These are phyloP conservation scores for Neotropicomus parvogracilis DNA, from an alignment of 1,284 basidiomycete genomes.

Conservation along the genomic window DNA sequence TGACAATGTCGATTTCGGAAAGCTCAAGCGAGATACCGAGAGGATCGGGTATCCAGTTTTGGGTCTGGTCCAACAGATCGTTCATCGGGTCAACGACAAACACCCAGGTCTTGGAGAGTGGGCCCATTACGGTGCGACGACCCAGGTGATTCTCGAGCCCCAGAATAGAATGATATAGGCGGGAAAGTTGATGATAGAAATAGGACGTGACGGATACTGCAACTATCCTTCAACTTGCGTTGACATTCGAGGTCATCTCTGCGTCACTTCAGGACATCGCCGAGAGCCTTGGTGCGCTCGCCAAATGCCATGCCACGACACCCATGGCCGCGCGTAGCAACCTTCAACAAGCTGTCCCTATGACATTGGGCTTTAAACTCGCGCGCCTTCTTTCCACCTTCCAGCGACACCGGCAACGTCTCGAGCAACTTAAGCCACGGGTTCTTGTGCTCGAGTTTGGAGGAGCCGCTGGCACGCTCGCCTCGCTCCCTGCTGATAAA, in stretches of 20 bases:
- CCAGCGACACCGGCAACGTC: conserved; percentile 36
- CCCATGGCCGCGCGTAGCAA: conserved; percentile 46
- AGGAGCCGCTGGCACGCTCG: conserved; percentile 43
- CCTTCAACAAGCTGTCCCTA: conserved; percentile 45
- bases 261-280: conserved; percentile 31
- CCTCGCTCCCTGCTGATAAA: conserved; percentile 38
- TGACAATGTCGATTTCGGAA: conserved; percentile 36
- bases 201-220: conserved; percentile 47
- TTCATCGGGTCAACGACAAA: conserved; percentile 34
- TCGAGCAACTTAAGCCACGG: conserved; percentile 35
- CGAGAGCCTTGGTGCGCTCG: conserved; percentile 28
- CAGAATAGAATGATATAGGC: background rate
- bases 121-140: conserved; percentile 45
- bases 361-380: conserved; percentile 45
- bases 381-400: conserved; percentile 43
- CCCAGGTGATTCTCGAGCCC: conserved; percentile 34
- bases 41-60: conserved; percentile 43
- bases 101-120: conserved; percentile 41
- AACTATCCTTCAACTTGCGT: conserved; percentile 40
- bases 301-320: conserved; percentile 33
- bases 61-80: conserved; percentile 42
- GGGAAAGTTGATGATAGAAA: background rate
- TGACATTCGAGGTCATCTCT: conserved; percentile 37
- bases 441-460: conserved; percentile 42
- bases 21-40: conserved; percentile 38